These are phyloP conservation scores for Russula olivacea DNA, from an alignment of 768 basidiomycete genomes.

Conservation along the genomic window DNA sequence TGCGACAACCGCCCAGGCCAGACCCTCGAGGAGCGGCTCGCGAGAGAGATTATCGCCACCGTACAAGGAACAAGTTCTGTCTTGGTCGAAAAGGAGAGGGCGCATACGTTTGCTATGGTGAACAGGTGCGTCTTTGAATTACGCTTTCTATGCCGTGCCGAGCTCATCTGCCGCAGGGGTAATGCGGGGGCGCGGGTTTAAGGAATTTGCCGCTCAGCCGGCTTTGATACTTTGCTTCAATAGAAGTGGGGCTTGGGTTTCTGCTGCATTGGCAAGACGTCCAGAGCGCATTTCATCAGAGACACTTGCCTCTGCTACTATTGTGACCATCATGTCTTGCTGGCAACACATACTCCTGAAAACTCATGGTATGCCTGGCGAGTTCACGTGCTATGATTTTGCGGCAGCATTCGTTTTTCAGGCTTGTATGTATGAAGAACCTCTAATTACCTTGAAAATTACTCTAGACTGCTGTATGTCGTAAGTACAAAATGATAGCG, in stretches of 20 bases:
- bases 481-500: background rate
- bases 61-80: conserved; percentile 57
- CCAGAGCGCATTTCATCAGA: background rate
- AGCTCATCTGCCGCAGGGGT: conserved; percentile 2
- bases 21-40: conserved; percentile 62
- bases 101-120: conserved; percentile 66
- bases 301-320: background rate
- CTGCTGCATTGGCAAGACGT: background rate
- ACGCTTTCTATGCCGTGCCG: background rate
- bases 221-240: background rate
- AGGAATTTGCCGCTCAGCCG: background rate
- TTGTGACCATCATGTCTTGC: no score
- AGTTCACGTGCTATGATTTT: no score
- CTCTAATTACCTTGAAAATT: background rate
- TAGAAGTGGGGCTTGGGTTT: background rate
- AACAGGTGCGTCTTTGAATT: conserved; percentile 54
- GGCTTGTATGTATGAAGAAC: background rate
- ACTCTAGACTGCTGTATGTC: background rate
- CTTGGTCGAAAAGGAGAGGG: conserved; percentile 52
- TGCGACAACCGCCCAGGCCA: conserved; percentile 52
- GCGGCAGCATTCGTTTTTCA: background rate
- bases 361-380: background rate
- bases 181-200: conserved; percentile 22
- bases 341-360: background rate
- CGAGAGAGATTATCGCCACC: conserved; percentile 69